Base-by-base conservation (phyloP, 2,329 filamentous ascomycete genomes). In the Helicocarpus griseus region DNA sequence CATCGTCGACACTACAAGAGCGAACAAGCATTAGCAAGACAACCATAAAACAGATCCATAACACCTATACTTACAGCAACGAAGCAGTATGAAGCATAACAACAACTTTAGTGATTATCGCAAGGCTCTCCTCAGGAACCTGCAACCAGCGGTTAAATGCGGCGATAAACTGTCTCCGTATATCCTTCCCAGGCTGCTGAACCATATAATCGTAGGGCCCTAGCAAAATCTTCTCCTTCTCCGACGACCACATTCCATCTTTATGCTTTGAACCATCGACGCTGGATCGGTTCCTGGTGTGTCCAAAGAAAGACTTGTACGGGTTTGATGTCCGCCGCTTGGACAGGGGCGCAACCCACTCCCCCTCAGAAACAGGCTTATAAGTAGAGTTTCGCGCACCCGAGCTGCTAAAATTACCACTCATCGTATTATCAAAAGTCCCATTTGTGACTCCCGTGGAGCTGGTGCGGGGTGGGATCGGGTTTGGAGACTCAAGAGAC, bases 121-220 rank as follows among this genome's bases (percentile, higher is more conserved):
- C 59, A 6, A 71, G 55, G 2, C 57, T 65, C 5, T 57, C 52
- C 8, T 62, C 56, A 1, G 67, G 66, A 17, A 71, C 60, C 5
- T 63, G 55, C 31, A 70, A 57, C 63, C 69, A 71, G 5, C 60
- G 57, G 45, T 72, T 68, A 43, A 72, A 64, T 2, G 66, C 68
- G 17, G 66, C 60, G 51, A 72, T 67, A 7, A 71, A 54, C 40
- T 63, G 60, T 14, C 62, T 57, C 7, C 69, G 61, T 46, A 73
- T 62, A 28, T 67, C 67, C 51, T 73, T 72, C 57, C 89, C 89
- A 0, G 87, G 87, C 56, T 89, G 84, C 41, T 80, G 79, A 61
- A 83, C 79, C 55, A 93, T 77, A 67, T 95, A 94, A 63, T 91
- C 84, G 61, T 82, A 95, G 1, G 89, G 89, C 0, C 83, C 88